A percentile compares a stretch with the other conserved stretches of the same genome.
Conservation (phyloP, 768 basidiomycete genomes). For the Roridomyces roridus region DNA sequence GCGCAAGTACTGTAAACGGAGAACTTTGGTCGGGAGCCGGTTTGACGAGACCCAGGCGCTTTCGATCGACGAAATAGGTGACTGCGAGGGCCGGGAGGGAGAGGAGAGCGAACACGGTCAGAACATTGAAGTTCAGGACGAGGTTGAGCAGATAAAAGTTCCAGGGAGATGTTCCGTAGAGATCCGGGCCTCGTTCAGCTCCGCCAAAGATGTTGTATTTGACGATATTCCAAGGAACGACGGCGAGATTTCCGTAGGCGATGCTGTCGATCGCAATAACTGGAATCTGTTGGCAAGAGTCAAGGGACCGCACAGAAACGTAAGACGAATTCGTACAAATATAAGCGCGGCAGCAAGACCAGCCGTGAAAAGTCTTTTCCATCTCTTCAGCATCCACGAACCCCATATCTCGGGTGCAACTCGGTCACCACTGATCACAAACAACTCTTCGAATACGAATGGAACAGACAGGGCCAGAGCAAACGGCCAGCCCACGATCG, state of each 20-base stretch:
- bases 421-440: constrained; percentile 73
- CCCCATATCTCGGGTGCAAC: constrained; percentile 50
- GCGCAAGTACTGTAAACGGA: constrained; percentile 75
- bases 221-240: constrained; percentile 94
- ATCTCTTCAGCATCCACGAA: constrained; percentile 68
- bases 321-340: constrained; percentile 52
- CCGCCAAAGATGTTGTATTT: constrained; percentile 92
- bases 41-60: constrained; percentile 67
- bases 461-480: constrained; percentile 87
- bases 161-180: constrained; percentile 93
- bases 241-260: constrained; percentile 78
- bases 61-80: constrained; percentile 77
- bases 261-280: constrained; percentile 83
- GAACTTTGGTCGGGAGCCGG: constrained; percentile 69
- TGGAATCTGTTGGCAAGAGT: constrained; percentile 65
- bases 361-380: constrained; percentile 59
- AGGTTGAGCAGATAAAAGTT: constrained; percentile 89
- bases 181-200: constrained; percentile 79
- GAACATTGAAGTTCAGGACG: constrained; percentile 91
- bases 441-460: constrained; percentile 89
- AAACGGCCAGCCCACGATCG: constrained; percentile 97
- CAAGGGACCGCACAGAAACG: background rate
- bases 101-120: constrained; percentile 79
- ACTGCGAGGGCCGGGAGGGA: constrained; percentile 81
- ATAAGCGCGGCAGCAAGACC: constrained; percentile 64